Evolutionary conservation across 2,329 filamentous ascomycete genomes (phyloP).

Genomic region (Fusarium albidum): DNA sequence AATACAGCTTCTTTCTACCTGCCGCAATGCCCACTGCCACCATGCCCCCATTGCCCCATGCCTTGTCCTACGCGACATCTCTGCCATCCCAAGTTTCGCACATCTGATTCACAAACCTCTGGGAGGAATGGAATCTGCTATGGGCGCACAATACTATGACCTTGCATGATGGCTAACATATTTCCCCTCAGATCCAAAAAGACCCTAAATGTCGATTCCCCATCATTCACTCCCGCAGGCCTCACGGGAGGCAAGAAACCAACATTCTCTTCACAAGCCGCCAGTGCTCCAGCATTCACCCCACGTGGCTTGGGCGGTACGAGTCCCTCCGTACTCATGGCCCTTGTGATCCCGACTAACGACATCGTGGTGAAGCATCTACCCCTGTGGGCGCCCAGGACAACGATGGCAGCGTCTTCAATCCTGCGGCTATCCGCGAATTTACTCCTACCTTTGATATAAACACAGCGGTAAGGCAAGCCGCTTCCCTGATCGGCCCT

Average conservation of each 20-base stretch:
- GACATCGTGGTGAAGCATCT: conserved; percentile 39
- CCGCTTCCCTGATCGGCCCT: not conserved
- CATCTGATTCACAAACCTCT: not conserved
- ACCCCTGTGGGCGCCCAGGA: conserved; percentile 53
- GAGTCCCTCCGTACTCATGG: conserved; percentile 7
- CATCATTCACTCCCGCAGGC: conserved; percentile 83
- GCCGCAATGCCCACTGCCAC: too few species aligned
- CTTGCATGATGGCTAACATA: conserved; percentile 26
- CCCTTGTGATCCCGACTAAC: conserved; percentile 20
- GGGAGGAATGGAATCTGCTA: not conserved
- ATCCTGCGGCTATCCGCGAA: conserved; percentile 65
- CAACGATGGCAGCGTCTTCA: conserved; percentile 57
- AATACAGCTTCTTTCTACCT: too few species aligned
- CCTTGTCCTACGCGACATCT: not conserved
- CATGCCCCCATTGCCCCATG: too few species aligned
- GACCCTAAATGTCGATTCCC: conserved; percentile 92
- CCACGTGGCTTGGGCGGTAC: conserved; percentile 66
- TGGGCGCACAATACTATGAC: not conserved
- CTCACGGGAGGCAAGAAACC: conserved; percentile 68
- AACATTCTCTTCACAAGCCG: conserved; percentile 87
- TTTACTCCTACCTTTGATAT: conserved; percentile 68
- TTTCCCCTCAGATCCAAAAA: conserved; percentile 65
- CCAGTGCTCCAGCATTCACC: conserved; percentile 87
- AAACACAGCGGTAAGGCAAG: conserved; percentile 54
- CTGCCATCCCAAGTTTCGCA: not conserved